Conservation (phyloP, 495 filamentous ascomycete species). For the Cairneyella variabilis region DNA sequence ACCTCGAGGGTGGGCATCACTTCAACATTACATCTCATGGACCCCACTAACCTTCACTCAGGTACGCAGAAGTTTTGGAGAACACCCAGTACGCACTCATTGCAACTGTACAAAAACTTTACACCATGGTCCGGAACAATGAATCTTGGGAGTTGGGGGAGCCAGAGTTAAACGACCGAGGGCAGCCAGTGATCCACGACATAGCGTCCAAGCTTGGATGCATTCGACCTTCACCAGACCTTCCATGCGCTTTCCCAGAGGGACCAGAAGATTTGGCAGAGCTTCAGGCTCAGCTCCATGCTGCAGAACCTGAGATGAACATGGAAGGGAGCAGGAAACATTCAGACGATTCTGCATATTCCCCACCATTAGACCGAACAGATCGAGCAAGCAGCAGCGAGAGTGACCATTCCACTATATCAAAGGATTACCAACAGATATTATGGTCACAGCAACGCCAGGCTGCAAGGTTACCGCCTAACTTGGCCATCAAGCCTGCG, state of each 20-base stretch:
- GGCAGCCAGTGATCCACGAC: conserved; percentile 52
- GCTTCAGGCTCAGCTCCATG: conserved; percentile 29
- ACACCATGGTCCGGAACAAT: conserved; percentile 51
- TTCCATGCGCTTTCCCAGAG: conserved; percentile 52
- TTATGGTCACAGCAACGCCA: conserved; percentile 12
- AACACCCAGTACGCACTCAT: conserved; percentile 55
- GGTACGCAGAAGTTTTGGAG: conserved; percentile 55
- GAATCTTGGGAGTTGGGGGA: conserved; percentile 52
- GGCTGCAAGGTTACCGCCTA: background rate
- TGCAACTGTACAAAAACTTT: conserved; percentile 54
- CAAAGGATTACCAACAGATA: conserved; percentile 42
- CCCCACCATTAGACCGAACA: conserved; percentile 28
- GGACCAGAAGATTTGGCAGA: conserved; percentile 48
- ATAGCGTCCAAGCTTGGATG: conserved; percentile 54
- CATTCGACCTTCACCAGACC: conserved; percentile 51
- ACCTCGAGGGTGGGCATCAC: conserved; percentile 42
- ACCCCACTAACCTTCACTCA: conserved; percentile 24
- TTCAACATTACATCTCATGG: background rate
- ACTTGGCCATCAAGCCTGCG: background rate
- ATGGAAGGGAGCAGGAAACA: conserved; percentile 25
- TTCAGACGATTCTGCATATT: conserved; percentile 21
- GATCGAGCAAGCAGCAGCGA: conserved; percentile 50
- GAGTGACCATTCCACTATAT: conserved; percentile 47
- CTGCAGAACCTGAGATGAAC: conserved; percentile 36
- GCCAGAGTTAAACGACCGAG: conserved; percentile 52